phyloP scores from a whole-genome alignment of 176 grass and related monocot species.

The Oryza coarctata region DNA sequence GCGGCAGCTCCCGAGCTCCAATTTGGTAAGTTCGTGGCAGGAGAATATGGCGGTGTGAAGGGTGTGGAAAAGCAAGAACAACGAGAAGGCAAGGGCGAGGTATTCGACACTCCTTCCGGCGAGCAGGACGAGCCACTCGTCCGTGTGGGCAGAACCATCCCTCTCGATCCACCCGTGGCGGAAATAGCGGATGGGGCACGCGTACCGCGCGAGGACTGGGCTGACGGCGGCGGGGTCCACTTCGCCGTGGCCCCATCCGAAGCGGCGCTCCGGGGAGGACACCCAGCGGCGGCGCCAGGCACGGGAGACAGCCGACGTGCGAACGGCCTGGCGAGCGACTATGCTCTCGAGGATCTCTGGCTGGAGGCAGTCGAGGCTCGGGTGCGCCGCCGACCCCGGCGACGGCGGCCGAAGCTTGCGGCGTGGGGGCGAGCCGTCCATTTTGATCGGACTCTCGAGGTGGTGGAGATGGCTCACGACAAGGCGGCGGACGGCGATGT shows the following conservation, averaged over 20 bases:
- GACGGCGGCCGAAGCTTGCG: background rate
- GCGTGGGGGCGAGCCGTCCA: background rate
- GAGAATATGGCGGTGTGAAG: background rate
- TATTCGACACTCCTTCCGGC: background rate
- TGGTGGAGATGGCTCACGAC: no score
- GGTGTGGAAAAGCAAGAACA: background rate
- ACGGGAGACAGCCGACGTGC: background rate
- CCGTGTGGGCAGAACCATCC: background rate
- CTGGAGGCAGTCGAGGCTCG: background rate
- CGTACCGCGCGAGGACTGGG: background rate
- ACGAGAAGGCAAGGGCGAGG: background rate
- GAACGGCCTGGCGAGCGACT: background rate
- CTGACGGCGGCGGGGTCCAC: no score
- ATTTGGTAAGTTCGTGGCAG: background rate
- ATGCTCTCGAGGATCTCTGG: background rate
- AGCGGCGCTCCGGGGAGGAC: background rate
- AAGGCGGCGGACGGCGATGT: no score
- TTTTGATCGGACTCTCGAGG: background rate
- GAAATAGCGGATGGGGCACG: no score
- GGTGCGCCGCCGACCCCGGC: background rate
- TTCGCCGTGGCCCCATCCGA: no score
- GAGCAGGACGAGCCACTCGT: background rate
- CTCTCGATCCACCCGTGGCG: no score
- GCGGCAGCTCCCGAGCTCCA: background rate
- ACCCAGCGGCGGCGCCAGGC: background rate